phyloP scores from a whole-genome alignment of 495 filamentous ascomycete species.

The Paragyromitra xinjiangensis region DNA sequence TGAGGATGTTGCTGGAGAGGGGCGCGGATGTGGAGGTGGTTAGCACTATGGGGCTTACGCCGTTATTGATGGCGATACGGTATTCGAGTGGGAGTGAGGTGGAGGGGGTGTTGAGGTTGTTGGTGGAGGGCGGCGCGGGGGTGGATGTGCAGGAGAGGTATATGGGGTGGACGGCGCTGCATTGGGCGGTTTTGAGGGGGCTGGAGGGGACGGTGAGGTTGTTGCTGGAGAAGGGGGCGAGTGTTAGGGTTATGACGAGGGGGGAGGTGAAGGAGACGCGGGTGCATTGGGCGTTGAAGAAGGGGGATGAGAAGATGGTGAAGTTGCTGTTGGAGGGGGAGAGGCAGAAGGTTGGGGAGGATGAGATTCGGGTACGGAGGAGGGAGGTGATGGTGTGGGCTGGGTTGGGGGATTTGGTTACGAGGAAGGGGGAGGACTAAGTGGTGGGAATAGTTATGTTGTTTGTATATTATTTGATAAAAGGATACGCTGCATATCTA shows the following conservation, averaged over 20 bases:
- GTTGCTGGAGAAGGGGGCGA: constrained; percentile 14
- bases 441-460: no score
- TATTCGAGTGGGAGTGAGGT: not conserved
- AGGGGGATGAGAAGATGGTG: constrained; percentile 13
- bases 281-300: constrained; percentile 24
- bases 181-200: constrained; percentile 15
- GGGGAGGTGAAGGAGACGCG: constrained; percentile 13
- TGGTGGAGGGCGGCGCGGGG: constrained; percentile 1
- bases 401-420: not conserved
- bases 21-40: constrained; percentile 34
- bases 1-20: not conserved
- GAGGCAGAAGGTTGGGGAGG: not conserved
- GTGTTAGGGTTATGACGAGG: constrained; percentile 1
- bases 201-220: not conserved
- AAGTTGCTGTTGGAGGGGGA: constrained; percentile 19
- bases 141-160: constrained; percentile 18
- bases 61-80: constrained; percentile 39
- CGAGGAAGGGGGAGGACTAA: not conserved
- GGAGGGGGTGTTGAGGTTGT: not conserved
- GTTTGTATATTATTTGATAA: no score
- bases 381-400: not conserved
- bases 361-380: not conserved
- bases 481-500: no score
- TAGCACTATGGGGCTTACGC: constrained; percentile 30
- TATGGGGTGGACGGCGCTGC: constrained; percentile 15